Evolutionary conservation across 345 rosid genomes (phyloP), one percentile per base, ranked within the genome.

Genomic region (Salix suchowensis): DNA sequence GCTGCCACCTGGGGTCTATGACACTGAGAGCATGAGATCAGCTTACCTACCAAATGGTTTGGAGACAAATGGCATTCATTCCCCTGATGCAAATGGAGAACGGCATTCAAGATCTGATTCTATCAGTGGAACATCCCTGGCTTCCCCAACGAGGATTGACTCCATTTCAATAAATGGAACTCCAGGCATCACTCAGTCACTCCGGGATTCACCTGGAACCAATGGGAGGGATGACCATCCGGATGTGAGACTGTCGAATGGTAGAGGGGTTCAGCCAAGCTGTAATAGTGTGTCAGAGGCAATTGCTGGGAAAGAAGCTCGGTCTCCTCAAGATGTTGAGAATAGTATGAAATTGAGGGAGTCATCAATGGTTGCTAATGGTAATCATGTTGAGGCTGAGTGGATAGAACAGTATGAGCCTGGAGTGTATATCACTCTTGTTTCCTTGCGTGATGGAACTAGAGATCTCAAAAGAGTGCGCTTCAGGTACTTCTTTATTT

Each of bases 401-500:
- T 89, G 99, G 98, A 96, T 89, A 18, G 99, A 96, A 70, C 99
- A 92, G 72, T 92, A 91, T 74, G 99, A 96, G 80, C 89, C 95
- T 26, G 98, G 99, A 74, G 98, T 96, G 64, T 96, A 91, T 77
- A 91, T 93, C 76, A 93, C 99, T 68, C 91, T 96, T 11, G 85
- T 92, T 78, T 92, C 96, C 23, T 77, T 96, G 70, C 94, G 78
- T 9, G 97, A 93, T 72, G 99, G 99, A 81, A 91, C 97, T n/a
- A 93, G 98, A 82, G 99, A 93, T 86, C 93, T 96, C 75, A 96
- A 91, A 85, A 88, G 99, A 71, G 98, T 96, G 77, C 98, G 99
- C 74, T 96, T 96, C 92, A 96, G 99, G 99, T 96, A 88, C 70
- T 76, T 66, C 1, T 7, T 44, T 68, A 26, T 55, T 9, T 28